Evolutionary conservation across 106 monocot genomes (phyloP).

Genomic region (Dioscorea dumetorum): DNA sequence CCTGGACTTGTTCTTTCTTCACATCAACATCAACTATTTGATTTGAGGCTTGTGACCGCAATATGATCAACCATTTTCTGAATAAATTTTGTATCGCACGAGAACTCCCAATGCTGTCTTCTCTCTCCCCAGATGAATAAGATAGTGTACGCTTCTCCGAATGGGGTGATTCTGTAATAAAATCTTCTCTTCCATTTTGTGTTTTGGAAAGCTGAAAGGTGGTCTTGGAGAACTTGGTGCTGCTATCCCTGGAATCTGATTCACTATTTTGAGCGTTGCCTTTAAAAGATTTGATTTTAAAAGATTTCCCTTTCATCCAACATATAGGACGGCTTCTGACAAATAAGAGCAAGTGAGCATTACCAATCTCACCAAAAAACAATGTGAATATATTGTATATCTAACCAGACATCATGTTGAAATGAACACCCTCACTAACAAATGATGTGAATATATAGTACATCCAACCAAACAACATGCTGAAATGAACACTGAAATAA

Average conservation of each 20-base stretch:
- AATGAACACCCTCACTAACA: background rate
- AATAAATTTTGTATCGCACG: conserved; percentile 40
- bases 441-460: background rate
- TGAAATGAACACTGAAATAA: background rate
- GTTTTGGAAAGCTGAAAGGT: conserved; percentile 29
- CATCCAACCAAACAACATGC: background rate
- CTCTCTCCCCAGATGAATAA: conserved; percentile 22
- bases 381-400: background rate
- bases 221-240: conserved; percentile 28
- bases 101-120: conserved; percentile 18
- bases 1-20: conserved; percentile 8
- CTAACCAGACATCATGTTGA: background rate
- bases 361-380: too few species aligned
- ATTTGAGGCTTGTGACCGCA: conserved; percentile 30
- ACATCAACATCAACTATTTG: conserved; percentile 12
- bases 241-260: conserved; percentile 14
- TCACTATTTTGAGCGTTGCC: conserved; percentile 38
- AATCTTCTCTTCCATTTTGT: conserved; percentile 33
- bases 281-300: conserved; percentile 50
- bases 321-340: conserved; percentile 15
- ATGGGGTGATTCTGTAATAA: conserved; percentile 26
- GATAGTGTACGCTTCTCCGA: conserved; percentile 22
- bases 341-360: conserved; percentile 1
- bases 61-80: conserved; percentile 47
- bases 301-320: conserved; percentile 28